Evolutionary conservation across 2,329 filamentous ascomycete species (phyloP).

Genomic region (Hortaea sp.): DNA sequence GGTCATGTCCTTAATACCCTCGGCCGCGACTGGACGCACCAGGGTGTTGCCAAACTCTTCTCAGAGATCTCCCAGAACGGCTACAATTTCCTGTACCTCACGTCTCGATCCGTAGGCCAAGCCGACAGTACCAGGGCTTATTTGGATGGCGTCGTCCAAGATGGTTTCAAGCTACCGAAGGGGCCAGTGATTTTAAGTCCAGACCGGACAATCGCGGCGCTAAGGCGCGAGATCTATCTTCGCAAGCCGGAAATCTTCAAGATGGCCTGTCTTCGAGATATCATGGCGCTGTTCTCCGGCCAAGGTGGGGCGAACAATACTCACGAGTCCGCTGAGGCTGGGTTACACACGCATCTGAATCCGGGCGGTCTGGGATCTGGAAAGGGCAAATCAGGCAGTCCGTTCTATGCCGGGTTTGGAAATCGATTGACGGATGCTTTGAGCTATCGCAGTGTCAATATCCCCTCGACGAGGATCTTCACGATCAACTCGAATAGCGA

Average conservation of each 20-base stretch:
- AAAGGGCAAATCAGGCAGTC: constrained; percentile 31
- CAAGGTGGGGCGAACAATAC: constrained; percentile 24
- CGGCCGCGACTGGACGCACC: constrained; percentile 94
- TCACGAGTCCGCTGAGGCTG: constrained; percentile 18
- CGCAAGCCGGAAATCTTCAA: constrained; percentile 98
- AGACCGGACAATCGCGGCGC: constrained; percentile 85
- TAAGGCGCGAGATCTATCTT: constrained; percentile 86
- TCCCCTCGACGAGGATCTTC: constrained; percentile 88
- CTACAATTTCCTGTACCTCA: constrained; percentile 98
- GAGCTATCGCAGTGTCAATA: constrained; percentile 91
- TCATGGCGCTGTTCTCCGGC: constrained; percentile 66
- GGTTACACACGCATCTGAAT: constrained; percentile 12
- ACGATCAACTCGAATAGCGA: constrained; percentile 98
- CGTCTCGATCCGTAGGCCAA: constrained; percentile 84
- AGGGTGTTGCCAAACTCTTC: constrained; percentile 93
- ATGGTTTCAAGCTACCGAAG: constrained; percentile 72
- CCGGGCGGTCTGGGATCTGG: constrained; percentile 10
- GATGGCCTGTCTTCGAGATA: constrained; percentile 95
- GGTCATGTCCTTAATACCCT: constrained; percentile 96
- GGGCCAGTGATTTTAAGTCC: constrained; percentile 93
- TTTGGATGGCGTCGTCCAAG: constrained; percentile 79
- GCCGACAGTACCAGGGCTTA: constrained; percentile 86
- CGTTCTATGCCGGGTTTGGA: constrained; percentile 95
- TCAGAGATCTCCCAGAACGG: constrained; percentile 91
- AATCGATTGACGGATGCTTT: constrained; percentile 94